These are phyloP conservation scores for Chaetoscypha palmicola DNA, from an alignment of 2,329 filamentous ascomycete species.

Conservation along the genomic window DNA sequence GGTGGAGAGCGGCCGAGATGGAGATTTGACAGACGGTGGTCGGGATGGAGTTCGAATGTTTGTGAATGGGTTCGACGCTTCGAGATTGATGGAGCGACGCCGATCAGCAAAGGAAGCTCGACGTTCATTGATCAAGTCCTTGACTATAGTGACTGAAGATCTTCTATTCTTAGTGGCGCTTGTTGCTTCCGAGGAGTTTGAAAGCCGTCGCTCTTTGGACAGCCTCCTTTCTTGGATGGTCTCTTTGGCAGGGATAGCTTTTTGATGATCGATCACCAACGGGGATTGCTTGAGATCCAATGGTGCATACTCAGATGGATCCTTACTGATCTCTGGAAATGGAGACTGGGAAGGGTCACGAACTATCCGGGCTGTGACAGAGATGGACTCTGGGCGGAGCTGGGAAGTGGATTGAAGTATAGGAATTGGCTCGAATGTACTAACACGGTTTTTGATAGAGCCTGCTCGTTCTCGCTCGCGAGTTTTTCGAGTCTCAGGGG, in stretches of 20 bases:
- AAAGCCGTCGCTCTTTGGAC: slow-evolving; percentile 32
- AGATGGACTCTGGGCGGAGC: slow-evolving; percentile 66
- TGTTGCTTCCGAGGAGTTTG: slow-evolving; percentile 21
- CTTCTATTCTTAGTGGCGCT: slow-evolving; percentile 35
- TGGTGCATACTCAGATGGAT: slow-evolving; percentile 38
- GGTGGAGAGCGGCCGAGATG: slow-evolving; percentile 39
- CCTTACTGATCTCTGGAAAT: slow-evolving; percentile 36
- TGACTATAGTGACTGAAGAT: slow-evolving; percentile 52
- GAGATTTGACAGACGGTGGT: slow-evolving; percentile 37
- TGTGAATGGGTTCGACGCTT: slow-evolving; percentile 32
- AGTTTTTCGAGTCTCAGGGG: slow-evolving; percentile 35
- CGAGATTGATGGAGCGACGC: slow-evolving; percentile 38
- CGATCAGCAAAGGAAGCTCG: slow-evolving; percentile 44
- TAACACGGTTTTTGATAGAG: slow-evolving; percentile 25
- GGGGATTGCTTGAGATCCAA: slow-evolving; percentile 53
- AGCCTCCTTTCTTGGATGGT: slow-evolving; percentile 43
- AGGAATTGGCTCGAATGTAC: slow-evolving; percentile 19
- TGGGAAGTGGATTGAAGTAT: slow-evolving; percentile 30
- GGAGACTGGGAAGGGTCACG: slow-evolving; percentile 52
- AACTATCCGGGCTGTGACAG: slow-evolving; percentile 78
- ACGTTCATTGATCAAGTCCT: slow-evolving; percentile 49
- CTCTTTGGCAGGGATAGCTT: slow-evolving; percentile 34
- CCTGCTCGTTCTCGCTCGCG: slow-evolving; percentile 28
- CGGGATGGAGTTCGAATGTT: slow-evolving; percentile 38
- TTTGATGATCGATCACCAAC: slow-evolving; percentile 50